phyloP scores from a whole-genome alignment of 768 basidiomycete species.

The Podaxis pistillaris region DNA sequence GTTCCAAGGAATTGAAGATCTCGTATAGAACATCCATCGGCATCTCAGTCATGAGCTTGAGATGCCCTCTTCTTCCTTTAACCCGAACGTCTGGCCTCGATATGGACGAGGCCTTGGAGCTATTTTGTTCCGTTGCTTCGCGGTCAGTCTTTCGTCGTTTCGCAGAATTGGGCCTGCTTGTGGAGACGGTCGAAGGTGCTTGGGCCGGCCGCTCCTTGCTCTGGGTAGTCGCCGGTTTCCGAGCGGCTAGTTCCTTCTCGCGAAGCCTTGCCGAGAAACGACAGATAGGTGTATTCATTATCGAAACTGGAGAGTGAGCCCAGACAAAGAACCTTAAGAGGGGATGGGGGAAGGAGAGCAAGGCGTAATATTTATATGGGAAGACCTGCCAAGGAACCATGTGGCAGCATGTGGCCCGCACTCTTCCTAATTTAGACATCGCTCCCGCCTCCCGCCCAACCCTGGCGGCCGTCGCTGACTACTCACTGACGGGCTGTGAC shows the following conservation, averaged over 20 bases:
- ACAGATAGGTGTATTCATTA: constrained; percentile 2
- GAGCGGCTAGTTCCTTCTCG: background rate
- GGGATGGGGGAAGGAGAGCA: background rate
- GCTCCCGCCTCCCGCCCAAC: background rate
- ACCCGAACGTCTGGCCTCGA: constrained; percentile 5
- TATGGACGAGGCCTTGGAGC: background rate
- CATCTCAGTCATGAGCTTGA: constrained; percentile 29
- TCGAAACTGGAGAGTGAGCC: background rate
- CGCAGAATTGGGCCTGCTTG: background rate
- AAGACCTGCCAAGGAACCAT: background rate
- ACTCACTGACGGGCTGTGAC: background rate
- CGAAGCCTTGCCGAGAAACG: constrained; percentile 6
- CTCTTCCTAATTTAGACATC: background rate
- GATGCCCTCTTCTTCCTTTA: constrained; percentile 24
- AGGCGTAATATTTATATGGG: constrained; percentile 2
- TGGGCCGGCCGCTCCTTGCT: background rate
- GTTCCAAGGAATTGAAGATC: constrained; percentile 37
- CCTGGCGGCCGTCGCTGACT: background rate
- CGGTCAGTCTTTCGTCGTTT: constrained; percentile 2
- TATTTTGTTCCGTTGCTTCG: background rate
- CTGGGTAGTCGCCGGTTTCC: background rate
- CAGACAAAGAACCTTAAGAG: background rate
- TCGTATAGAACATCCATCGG: constrained; percentile 35
- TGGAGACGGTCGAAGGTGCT: background rate
- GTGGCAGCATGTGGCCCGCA: background rate